phyloP scores from a whole-genome alignment of 768 basidiomycete genomes.

The Phylloporus rhodoxanthus region DNA sequence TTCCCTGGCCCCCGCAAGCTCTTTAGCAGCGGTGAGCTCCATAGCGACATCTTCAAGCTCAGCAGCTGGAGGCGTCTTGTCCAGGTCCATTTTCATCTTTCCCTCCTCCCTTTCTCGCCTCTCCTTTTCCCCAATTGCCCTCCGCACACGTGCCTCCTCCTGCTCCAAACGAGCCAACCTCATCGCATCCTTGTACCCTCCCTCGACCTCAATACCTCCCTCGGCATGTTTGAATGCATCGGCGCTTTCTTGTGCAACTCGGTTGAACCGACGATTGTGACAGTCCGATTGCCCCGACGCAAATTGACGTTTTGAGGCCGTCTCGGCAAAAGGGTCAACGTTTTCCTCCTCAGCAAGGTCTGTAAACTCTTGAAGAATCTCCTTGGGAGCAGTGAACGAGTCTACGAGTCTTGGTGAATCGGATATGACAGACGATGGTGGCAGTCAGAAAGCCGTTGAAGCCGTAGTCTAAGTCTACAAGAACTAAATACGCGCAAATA shows the following conservation, averaged over 20 bases:
- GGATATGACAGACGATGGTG: conserved; percentile 41
- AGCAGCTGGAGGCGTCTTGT: conserved; percentile 84
- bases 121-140: conserved; percentile 86
- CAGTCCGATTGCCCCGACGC: conserved; percentile 92
- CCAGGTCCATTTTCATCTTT: conserved; percentile 77
- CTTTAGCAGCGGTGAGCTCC: conserved; percentile 52
- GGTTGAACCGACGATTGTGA: conserved; percentile 84
- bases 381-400: conserved; percentile 90
- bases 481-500: conserved; percentile 26
- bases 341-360: conserved; percentile 92
- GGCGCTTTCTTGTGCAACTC: conserved; percentile 73
- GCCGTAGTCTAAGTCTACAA: too few relatives aligned
- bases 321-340: conserved; percentile 87
- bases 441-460: conserved; percentile 14
- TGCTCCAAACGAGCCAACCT: conserved; percentile 83
- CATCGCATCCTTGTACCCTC: conserved; percentile 97
- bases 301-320: conserved; percentile 88
- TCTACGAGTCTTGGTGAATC: conserved; percentile 72
- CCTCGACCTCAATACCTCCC: conserved; percentile 68
- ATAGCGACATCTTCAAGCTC: conserved; percentile 69
- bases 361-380: conserved; percentile 89
- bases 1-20: conserved; percentile 35
- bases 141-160: conserved; percentile 80
- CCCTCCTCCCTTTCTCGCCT: conserved; percentile 66
- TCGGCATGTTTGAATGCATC: conserved; percentile 69